Base-by-base conservation (phyloP, 257 asterid species). In the Pogostemon cablin region DNA sequence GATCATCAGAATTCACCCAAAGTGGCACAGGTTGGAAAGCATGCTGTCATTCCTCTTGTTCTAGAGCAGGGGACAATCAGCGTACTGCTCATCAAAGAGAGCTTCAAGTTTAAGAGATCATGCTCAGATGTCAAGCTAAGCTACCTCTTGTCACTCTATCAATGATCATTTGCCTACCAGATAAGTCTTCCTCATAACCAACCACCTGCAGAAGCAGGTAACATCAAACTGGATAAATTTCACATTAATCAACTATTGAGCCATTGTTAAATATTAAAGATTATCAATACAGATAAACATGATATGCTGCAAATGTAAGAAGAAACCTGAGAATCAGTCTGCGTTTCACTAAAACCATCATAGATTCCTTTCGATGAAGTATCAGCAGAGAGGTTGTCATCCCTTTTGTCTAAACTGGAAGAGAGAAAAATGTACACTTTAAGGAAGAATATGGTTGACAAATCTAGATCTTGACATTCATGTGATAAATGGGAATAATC, bases 101-200 rank as follows among this genome's bases (percentile, higher is more conserved):
- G 6, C 57, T 15, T 15, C 2, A 4, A n/a, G 12, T 6, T n/a
- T 49, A 4, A 6, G n/a, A 25, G 39, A 49, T 43, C 62, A 49
- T 56, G 9, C n/a, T 38, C 12, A n/a, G 68, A 62, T 6, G 40
- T 87, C 81, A 87, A 48, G 71, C 25, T 89, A 79, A 71, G 88
- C 95, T 80, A 67, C 87, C 85, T 79, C 87, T 80, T 17, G 95
- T 85, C 68, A 87, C 95, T 84, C 99, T 80, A 68, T 93, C 99
- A 9, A 93, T 87, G 59, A 93, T 89, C 99, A 85, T 89, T 82
- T 93, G 99, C 81, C 95, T 76, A 39, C 99, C 99, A 37, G 96
- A 91, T 70, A 93, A 78, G 75, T 93, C 99, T 70, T 93, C 96
- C 40, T 95, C 99, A 70, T 93, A 93, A 58, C 95, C 88, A 78